Percentiles rank a stretch among this genome's conserved stretches.
phyloP scores from a whole-genome alignment of 192 early-diverging fungal genomes.

The Backusella circina region DNA sequence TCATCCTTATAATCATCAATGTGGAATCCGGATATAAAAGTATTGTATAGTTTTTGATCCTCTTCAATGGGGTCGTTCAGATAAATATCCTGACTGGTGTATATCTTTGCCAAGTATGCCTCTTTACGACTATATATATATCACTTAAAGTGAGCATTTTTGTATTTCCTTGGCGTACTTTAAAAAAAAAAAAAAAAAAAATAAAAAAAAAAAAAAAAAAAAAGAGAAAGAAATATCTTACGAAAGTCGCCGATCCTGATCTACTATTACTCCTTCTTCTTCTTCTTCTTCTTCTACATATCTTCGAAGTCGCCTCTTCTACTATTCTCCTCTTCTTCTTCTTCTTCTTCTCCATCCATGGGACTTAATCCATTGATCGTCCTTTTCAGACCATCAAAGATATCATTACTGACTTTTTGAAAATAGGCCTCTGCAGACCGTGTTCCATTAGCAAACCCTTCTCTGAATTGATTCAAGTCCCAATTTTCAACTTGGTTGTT shows the following conservation, averaged over 20 bases:
- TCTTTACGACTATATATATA: slow-evolving; percentile 31
- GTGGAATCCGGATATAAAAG: slow-evolving; percentile 41
- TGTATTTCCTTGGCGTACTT: too few species aligned
- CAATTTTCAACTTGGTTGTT: slow-evolving; percentile 6
- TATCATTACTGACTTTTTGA: slow-evolving; percentile 41
- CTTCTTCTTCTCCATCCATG: slow-evolving; percentile 15
- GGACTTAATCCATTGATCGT: slow-evolving; percentile 39
- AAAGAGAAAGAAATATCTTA: slow-evolving; percentile 10
- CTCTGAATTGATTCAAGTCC: slow-evolving; percentile 21
- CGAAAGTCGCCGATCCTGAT: slow-evolving; percentile 9
- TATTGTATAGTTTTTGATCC: slow-evolving; percentile 35
- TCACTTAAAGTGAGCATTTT: too few species aligned
- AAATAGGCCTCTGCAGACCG: slow-evolving; percentile 47
- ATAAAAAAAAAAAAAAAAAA: too few species aligned
- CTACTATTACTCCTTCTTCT: slow-evolving; percentile 16
- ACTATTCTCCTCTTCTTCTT: neutral
- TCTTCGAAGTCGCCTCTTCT: slow-evolving; percentile 9
- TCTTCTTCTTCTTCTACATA: slow-evolving; percentile 23
- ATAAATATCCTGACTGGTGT: slow-evolving; percentile 35
- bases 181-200: too few species aligned
- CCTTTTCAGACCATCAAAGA: slow-evolving; percentile 37
- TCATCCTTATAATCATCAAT: slow-evolving; percentile 45
- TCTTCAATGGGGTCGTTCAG: slow-evolving; percentile 36
- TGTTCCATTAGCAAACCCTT: slow-evolving; percentile 30
- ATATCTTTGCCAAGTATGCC: slow-evolving; percentile 38